Conservation (phyloP, 371 early-diverging fungal species). For the Dichotomocladium elegans region DNA sequence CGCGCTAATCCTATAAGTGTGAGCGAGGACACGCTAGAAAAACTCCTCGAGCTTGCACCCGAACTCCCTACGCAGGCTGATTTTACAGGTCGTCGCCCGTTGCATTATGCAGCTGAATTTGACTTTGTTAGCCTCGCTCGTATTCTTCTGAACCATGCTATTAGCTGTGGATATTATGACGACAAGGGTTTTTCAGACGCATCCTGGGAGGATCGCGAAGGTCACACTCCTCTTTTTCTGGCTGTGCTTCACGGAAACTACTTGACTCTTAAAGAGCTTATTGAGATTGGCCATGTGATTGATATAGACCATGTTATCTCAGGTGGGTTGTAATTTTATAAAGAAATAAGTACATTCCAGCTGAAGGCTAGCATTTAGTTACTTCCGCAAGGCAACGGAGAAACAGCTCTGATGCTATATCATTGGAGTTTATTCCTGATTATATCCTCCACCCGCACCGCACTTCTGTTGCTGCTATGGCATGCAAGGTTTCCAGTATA, state of each 20-base stretch:
- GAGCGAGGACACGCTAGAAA: background rate
- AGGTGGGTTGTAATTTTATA: constrained; percentile 5
- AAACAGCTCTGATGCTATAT: background rate
- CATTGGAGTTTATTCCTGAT: no score
- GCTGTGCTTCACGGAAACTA: constrained; percentile 62
- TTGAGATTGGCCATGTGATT: constrained; percentile 51
- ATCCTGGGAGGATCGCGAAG: constrained; percentile 64
- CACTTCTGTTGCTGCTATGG: constrained; percentile 53
- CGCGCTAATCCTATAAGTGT: constrained; percentile 15
- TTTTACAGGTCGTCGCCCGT: constrained; percentile 60
- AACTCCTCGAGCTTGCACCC: constrained; percentile 18
- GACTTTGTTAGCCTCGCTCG: constrained; percentile 43
- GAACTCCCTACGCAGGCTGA: constrained; percentile 36
- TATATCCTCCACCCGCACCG: constrained; percentile 34
- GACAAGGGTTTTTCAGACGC: constrained; percentile 37
- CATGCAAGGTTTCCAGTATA: constrained; percentile 51
- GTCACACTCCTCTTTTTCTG: constrained; percentile 66
- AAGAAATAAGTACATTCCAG: background rate
- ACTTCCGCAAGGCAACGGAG: background rate
- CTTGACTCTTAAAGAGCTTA: constrained; percentile 44
- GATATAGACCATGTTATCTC: constrained; percentile 48
- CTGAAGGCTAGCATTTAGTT: background rate
- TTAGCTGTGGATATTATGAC: constrained; percentile 36
- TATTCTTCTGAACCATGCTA: constrained; percentile 44
- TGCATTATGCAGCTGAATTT: constrained; percentile 68